Percentiles rank a stretch among this genome's conserved stretches.
These are phyloP conservation scores for Talaromyces atroroseus DNA, from an alignment of 2,329 filamentous ascomycete species.

Conservation along the genomic window DNA sequence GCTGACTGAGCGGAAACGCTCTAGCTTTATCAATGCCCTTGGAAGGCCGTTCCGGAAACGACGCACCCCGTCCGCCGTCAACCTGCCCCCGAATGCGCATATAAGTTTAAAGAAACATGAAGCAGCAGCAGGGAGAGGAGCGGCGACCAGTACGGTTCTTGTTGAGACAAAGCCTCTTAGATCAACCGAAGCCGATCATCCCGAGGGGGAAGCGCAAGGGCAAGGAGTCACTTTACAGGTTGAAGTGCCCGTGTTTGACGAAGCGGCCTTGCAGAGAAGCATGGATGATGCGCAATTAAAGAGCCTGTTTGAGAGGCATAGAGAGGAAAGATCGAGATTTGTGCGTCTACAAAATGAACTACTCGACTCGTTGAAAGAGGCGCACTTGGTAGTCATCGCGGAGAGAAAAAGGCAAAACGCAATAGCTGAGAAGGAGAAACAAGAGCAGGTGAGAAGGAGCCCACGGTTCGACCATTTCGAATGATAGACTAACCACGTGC, in stretches of 20 bases:
- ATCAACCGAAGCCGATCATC: not conserved
- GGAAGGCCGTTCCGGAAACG: constrained; percentile 33
- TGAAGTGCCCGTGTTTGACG: constrained; percentile 31
- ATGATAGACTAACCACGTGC: not conserved
- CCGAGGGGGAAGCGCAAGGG: constrained; percentile 17
- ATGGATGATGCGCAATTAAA: constrained; percentile 27
- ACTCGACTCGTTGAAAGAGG: constrained; percentile 24
- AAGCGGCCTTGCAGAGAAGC: constrained; percentile 31
- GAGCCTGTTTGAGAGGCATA: constrained; percentile 28
- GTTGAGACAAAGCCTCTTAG: constrained; percentile 21
- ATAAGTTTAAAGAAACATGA: constrained; percentile 24
- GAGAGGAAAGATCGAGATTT: constrained; percentile 26
- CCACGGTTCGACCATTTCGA: not conserved
- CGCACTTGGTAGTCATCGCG: constrained; percentile 27
- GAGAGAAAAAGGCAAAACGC: constrained; percentile 27
- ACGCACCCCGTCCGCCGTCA: constrained; percentile 24
- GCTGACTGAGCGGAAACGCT: constrained; percentile 23
- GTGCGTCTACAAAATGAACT: constrained; percentile 30
- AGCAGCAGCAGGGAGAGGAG: not conserved
- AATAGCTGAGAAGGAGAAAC: constrained; percentile 30
- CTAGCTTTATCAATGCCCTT: constrained; percentile 30
- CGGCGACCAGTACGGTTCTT: constrained; percentile 28
- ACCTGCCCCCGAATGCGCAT: constrained; percentile 25
- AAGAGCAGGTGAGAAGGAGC: constrained; percentile 29
- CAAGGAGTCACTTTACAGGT: constrained; percentile 14